Base-by-base conservation (phyloP, 192 early-diverging fungal genomes). In the Mortierella alpina region DNA sequence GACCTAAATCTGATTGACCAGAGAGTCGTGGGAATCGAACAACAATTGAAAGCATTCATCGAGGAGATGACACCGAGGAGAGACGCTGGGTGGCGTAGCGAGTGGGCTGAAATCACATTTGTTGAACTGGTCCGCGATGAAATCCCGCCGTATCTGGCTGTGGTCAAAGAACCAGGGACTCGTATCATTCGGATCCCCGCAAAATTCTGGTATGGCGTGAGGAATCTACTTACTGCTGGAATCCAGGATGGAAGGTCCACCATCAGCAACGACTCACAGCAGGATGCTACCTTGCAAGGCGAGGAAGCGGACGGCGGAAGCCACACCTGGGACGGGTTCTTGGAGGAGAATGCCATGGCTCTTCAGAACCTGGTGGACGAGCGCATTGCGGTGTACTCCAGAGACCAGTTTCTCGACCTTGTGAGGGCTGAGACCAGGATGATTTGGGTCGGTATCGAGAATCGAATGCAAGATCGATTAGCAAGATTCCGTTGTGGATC, bases 371-470 rank as follows among this genome's bases (percentile, higher is more conserved):
- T 59, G 1, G 2, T 42, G 31, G 31, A 31, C 31, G 31, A 42
- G 22, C 59, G 61, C 1, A 31, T 59, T 9, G 45, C 53, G 5
- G 44, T 20, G 13, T 10, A 56, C 5, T 56, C 61, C 5, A 63
- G 70, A 15, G 13, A 46, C 4, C 59, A 70, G 20, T 70, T 70
- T 22, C 18, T 60, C 6, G 42, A 70, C 1, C 18, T 70, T 9
- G 18, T 70, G 6, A 52, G 44, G 13, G 48, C 51, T 6, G 68
- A 70, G 13, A 40, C 51, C 12, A 46, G 44, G 14, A 50, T 48
- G 8, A 54, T 70, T 14, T 70, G 68, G 68, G 5, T 6, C 11
- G 45, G 39, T n/a, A 49, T 70, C 15, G 20, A 70, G 22, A n/a
- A 50, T 10, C 10, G 41, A 22, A 31, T 31, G 31, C 31, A 2